Percentiles rank a stretch among this genome's conserved stretches.
Conservation (phyloP, 2,329 filamentous ascomycete species). For the Microdochium bolleyi region DNA sequence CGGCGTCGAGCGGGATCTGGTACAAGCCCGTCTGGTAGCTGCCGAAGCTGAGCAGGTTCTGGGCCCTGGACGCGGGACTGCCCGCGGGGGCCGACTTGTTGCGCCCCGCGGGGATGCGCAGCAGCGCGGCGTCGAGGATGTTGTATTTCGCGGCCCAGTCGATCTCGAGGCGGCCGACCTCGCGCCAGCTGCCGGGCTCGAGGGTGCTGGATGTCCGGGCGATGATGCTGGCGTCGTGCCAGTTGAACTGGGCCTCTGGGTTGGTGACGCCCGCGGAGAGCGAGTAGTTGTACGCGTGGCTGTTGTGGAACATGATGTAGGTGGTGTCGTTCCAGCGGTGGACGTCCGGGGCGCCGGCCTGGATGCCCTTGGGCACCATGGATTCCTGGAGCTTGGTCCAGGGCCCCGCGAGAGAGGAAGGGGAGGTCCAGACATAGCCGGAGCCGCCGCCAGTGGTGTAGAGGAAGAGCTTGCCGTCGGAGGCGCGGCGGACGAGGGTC, state of each 20-base stretch:
- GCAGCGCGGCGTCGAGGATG: constrained; percentile 11
- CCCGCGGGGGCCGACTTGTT: not conserved
- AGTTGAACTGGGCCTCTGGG: constrained; percentile 5
- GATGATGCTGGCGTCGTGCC: constrained; percentile 9
- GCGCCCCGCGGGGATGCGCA: constrained; percentile 3
- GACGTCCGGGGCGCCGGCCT: constrained; percentile 10
- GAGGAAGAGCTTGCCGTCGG: constrained; percentile 12
- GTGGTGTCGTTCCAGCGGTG: constrained; percentile 9
- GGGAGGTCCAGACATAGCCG: constrained; percentile 9
- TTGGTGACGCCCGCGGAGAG: constrained; percentile 7
- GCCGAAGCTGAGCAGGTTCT: constrained; percentile 11
- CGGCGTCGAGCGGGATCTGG: constrained; percentile 12
- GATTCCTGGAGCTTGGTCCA: constrained; percentile 6
- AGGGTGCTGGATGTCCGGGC: constrained; percentile 11
- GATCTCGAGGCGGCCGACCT: constrained; percentile 11
- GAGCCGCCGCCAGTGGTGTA: constrained; percentile 12
- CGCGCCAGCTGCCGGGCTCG: constrained; percentile 9
- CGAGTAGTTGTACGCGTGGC: constrained; percentile 12
- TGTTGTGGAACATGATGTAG: constrained; percentile 14
- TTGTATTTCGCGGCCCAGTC: constrained; percentile 13
- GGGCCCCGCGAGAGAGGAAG: constrained; percentile 11
- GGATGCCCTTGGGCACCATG: constrained; percentile 4
- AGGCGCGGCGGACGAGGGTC: constrained; percentile 10
- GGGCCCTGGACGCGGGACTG: constrained; percentile 1
- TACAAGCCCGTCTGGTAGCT: constrained; percentile 15